These are phyloP conservation scores for Pseudopithomyces maydicus DNA, from an alignment of 2,329 filamentous ascomycete species.

Conservation along the genomic window DNA sequence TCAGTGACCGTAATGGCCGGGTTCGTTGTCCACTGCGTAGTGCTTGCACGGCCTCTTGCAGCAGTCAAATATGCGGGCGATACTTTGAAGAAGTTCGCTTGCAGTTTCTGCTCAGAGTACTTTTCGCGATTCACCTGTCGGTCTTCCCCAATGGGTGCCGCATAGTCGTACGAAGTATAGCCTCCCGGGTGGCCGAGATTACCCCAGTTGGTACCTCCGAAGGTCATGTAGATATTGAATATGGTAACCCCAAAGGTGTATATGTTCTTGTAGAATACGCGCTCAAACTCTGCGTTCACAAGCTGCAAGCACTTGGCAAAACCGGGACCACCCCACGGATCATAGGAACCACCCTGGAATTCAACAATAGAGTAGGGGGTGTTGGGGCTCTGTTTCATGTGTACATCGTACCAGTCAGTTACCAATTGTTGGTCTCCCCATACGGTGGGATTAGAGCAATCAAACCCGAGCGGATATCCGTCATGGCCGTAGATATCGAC, in stretches of 20 bases:
- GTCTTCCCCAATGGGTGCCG: conserved; percentile 70
- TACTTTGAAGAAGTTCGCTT: conserved; percentile 75
- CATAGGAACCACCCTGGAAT: conserved; percentile 74
- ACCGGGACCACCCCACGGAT: conserved; percentile 74
- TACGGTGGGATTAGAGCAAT: conserved; percentile 63
- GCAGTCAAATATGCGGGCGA: conserved; percentile 71
- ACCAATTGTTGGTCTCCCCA: conserved; percentile 66
- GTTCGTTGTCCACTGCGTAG: conserved; percentile 43
- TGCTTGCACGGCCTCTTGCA: conserved; percentile 35
- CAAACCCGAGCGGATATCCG: conserved; percentile 65
- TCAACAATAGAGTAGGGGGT: conserved; percentile 71
- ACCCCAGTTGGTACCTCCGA: conserved; percentile 83
- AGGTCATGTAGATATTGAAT: conserved; percentile 78
- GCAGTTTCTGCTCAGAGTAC: conserved; percentile 77
- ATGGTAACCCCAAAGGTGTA: conserved; percentile 69
- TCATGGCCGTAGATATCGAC: conserved; percentile 72
- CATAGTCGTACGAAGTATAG: conserved; percentile 64
- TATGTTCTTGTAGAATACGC: conserved; percentile 80
- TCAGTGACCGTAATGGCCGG: conserved; percentile 64
- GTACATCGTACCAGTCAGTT: conserved; percentile 58
- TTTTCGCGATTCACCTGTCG: conserved; percentile 73
- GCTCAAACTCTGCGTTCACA: conserved; percentile 73
- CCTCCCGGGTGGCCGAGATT: conserved; percentile 65
- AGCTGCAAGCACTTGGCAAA: conserved; percentile 70
- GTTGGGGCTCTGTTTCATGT: conserved; percentile 65